Evolutionary conservation across 805 yeast genomes (phyloP).

Genomic region (Helenozyma baotianmanensis): DNA sequence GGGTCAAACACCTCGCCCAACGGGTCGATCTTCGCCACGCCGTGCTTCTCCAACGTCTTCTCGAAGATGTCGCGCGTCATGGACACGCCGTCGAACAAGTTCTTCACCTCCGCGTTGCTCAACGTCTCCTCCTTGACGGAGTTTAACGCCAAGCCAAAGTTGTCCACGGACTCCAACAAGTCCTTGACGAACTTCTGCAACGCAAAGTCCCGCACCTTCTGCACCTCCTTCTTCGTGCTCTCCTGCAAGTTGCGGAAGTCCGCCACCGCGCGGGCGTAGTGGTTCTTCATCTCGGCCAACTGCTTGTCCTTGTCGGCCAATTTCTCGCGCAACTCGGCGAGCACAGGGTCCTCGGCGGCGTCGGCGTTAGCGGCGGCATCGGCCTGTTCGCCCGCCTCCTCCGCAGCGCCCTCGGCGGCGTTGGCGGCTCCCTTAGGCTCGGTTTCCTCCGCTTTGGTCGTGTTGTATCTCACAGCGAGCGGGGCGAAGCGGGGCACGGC

Average conservation of each 20-base stretch:
- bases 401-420: conserved; percentile 4
- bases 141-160: conserved; percentile 79
- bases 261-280: conserved; percentile 77
- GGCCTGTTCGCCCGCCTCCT: conserved; percentile 8
- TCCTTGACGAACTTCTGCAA: conserved; percentile 90
- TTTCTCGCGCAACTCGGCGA: conserved; percentile 46
- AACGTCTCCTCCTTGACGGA: conserved; percentile 64
- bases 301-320: conserved; percentile 64
- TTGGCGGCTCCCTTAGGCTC: conserved; percentile 2
- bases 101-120: conserved; percentile 45
- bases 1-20: conserved; percentile 85
- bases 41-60: conserved; percentile 76
- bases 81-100: conserved; percentile 80
- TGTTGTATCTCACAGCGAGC: conserved; percentile 4
- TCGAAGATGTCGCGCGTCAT: conserved; percentile 87
- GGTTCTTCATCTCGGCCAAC: conserved; percentile 75
- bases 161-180: conserved; percentile 82
- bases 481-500: conserved; percentile 4
- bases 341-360: conserved; percentile 18
- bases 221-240: conserved; percentile 79
- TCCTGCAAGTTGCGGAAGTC: conserved; percentile 92
- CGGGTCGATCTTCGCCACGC: conserved; percentile 77
- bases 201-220: conserved; percentile 86
- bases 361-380: conserved; percentile 9
- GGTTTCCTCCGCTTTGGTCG: conserved; percentile 4